Base-by-base conservation (phyloP, 2,329 filamentous ascomycete species). In the Trichoderma semiorbis region DNA sequence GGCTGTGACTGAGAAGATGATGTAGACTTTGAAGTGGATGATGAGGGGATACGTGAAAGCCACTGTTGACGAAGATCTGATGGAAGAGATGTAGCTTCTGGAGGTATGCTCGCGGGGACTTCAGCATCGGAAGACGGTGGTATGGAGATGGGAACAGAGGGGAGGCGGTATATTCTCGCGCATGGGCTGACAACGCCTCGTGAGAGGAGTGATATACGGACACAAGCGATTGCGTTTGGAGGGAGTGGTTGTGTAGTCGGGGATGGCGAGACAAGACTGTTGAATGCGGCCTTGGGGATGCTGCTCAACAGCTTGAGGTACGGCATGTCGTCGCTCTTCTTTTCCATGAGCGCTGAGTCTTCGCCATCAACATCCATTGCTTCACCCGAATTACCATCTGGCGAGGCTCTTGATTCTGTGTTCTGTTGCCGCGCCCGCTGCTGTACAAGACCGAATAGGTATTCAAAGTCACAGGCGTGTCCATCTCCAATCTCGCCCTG, bases 151-250 rank as follows among this genome's bases (percentile, higher is more conserved):
- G 76, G 73, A 2, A 70, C 71, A 1, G 84, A 80, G 3, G n/a
- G 95, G 18, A 98, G 89, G 16, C 93, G 91, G 81, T 98, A 99
- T 74, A 98, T 90, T 43, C 96, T 89, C 5, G 95, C 93, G 79
- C 92, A 93, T 3, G 89, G 83, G 0, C 83, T 85, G 4, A 91
- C 92, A 1, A 91, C 88, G 30, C 96, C 95, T 70, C 93, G 90
- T 50, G 86, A 85, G 10, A 92, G 79, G 60, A 96, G 85, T 0
- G 84, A 89, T 69, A 98, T 84, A 64, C 87, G 88, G 60, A 95
- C 86, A 0, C 89, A 91, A 67, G 91, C 82, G 47, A 89, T 75
- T 24, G 83, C 79, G 66, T 83, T 80, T 11, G 77, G 71, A 0
- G 82, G 81, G 5, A 81, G 78, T 0, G 75, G 65, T 5, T 71